Evolutionary conservation across 805 yeast genomes (phyloP), one percentile per base, ranked within the genome.

Genomic region (Scheffersomyces stipitis): DNA sequence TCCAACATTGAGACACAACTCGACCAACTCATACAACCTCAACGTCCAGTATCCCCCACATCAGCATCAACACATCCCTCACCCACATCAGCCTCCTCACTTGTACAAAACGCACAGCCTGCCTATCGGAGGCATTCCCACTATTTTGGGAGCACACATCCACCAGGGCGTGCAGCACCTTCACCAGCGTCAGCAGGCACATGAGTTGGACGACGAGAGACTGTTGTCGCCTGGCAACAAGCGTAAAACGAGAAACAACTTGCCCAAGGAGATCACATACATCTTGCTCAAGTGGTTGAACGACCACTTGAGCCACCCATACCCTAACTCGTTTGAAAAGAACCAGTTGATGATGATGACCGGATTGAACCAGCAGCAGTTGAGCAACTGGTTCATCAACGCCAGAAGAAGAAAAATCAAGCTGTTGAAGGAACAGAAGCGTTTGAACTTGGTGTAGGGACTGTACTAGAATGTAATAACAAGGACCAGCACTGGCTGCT

Each of bases 331-430:
- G 36, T 76, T 78, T 31, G 95, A 86, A 51, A 86, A 87, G 64
- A 72, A 76, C 44, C 78, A 77, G 51, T 68, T 86, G 37, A 75
- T 84, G 71, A 68, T 72, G 47, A 71, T 75, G 54, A 86, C 96
- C 0, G 91, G 93, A 0, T 70, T 86, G 54, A 83, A 86, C 44
- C 80, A 83, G 59, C 87, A 84, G 42, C 96, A 86, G 60, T 71
- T 86, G 42, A 75, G 85, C 46, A 87, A 86, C 55, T 86, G 96
- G 96, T 86, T 86, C 52, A 87, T 86, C 53, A 86, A 86, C 56
- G 95, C 91, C 14, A 75, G 96, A 49, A 71, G 95, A 51, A 69
- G 96, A 48, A 80, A 84, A 53, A 75, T 86, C 34, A 76, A 73
- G 53, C 50, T 58, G 30, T 60, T 77, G 42, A 69, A 74, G 48